These are phyloP conservation scores for Taxawa tesnikishii DNA, from an alignment of 2,329 filamentous ascomycete species.

Conservation along the genomic window DNA sequence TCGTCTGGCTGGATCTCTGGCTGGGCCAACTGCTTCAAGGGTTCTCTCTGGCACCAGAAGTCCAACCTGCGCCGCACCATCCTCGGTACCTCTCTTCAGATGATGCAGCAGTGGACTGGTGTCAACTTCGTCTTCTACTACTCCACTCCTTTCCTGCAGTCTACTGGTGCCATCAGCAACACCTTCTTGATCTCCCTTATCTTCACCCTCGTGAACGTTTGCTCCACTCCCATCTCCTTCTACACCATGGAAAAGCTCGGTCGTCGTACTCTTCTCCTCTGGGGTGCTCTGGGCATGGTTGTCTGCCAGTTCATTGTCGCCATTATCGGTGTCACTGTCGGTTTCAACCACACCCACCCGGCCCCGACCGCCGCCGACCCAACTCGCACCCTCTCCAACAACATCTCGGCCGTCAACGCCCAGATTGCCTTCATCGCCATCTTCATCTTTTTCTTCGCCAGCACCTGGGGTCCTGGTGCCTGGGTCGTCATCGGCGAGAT, in stretches of 20 bases:
- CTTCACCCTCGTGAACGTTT: constrained; percentile 80
- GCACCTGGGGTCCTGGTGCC: constrained; percentile 69
- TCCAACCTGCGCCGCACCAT: constrained; percentile 37
- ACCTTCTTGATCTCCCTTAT: constrained; percentile 74
- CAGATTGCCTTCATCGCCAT: constrained; percentile 83
- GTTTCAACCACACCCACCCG: constrained; percentile 21
- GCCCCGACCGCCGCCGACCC: constrained; percentile 17
- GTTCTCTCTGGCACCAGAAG: constrained; percentile 39
- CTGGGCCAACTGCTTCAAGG: constrained; percentile 56
- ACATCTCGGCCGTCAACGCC: constrained; percentile 36
- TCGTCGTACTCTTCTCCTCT: constrained; percentile 67
- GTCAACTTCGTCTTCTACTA: constrained; percentile 79
- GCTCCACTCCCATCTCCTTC: constrained; percentile 77
- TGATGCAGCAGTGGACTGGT: constrained; percentile 55
- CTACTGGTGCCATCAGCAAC: constrained; percentile 60
- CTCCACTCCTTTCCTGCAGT: constrained; percentile 73
- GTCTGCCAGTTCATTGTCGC: constrained; percentile 79
- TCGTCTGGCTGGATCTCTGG: constrained; percentile 50
- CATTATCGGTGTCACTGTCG: constrained; percentile 42
- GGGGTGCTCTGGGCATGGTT: constrained; percentile 70
- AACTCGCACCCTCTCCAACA: constrained; percentile 32
- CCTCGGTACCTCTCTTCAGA: constrained; percentile 35
- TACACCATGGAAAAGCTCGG: constrained; percentile 73
- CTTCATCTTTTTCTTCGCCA: constrained; percentile 88
- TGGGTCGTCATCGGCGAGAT: constrained; percentile 75